phyloP scores from a whole-genome alignment of 2,329 filamentous ascomycete genomes.

The Arthrobotrys megalospora region DNA sequence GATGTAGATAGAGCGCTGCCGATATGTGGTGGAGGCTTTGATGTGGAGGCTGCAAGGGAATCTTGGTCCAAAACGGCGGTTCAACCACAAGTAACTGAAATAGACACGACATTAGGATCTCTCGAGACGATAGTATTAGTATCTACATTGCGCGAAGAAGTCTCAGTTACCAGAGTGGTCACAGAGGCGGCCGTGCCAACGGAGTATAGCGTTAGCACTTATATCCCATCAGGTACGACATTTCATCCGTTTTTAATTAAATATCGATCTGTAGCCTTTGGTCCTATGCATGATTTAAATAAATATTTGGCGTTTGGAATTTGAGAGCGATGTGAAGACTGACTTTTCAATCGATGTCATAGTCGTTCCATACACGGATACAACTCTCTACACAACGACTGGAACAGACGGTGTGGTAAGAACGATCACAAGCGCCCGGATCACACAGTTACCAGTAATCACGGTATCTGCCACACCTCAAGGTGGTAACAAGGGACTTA shows the following conservation, averaged over 20 bases:
- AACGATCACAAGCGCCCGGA: background rate
- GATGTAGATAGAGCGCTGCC: slow-evolving; percentile 4
- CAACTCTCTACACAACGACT: background rate
- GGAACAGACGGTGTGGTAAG: background rate
- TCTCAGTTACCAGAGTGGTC: background rate
- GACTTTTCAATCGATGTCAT: background rate
- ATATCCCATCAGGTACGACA: slow-evolving; percentile 20
- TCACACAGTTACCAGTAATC: background rate
- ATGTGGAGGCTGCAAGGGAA: slow-evolving; percentile 13
- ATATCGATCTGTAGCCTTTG: too few species aligned
- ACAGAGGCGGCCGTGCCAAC: slow-evolving; percentile 1
- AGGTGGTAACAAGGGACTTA: background rate
- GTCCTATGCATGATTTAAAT: background rate
- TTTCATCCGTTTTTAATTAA: too few species aligned
- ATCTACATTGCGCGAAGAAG: background rate
- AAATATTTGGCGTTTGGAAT: too few species aligned
- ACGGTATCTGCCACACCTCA: background rate
- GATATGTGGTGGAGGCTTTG: slow-evolving; percentile 6
- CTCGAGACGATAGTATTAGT: background rate
- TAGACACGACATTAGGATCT: background rate
- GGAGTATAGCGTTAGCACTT: background rate
- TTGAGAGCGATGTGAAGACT: background rate
- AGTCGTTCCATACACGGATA: slow-evolving; percentile 22
- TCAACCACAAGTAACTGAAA: slow-evolving; percentile 4
- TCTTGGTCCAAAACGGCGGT: slow-evolving; percentile 17